Conservation (phyloP, 179 eudicot genomes). For the Beta lomatogona region DNA sequence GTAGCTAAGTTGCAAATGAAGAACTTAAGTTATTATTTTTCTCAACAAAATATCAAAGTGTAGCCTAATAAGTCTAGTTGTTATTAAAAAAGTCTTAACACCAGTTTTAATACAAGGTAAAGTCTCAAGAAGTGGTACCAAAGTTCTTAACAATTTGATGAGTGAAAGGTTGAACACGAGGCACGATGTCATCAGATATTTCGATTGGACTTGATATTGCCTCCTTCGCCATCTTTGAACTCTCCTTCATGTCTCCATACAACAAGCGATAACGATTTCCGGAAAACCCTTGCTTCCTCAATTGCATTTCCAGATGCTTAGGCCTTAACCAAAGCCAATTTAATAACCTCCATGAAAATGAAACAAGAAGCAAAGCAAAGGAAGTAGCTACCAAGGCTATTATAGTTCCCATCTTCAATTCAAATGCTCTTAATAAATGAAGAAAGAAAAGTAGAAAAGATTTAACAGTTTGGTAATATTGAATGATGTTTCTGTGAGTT, state of each 20-base stretch:
- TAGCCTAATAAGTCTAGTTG: no score
- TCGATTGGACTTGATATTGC: slow-evolving; percentile 30
- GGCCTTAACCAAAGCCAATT: slow-evolving; percentile 38
- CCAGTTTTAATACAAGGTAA: not conserved
- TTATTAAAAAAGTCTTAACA: no score
- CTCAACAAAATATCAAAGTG: no score
- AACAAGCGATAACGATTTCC: slow-evolving; percentile 33
- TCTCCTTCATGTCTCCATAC: slow-evolving; percentile 35
- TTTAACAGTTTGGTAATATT: not conserved
- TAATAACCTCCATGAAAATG: slow-evolving; percentile 23
- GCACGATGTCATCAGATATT: slow-evolving; percentile 18
- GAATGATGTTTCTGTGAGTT: not conserved
- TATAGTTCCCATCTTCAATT: slow-evolving; percentile 22
- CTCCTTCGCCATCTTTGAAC: slow-evolving; percentile 29
- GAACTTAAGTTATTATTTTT: no score
- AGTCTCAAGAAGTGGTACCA: slow-evolving; percentile 2
- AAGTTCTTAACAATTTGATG: slow-evolving; percentile 24
- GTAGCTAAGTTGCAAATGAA: no score
- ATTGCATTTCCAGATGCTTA: slow-evolving; percentile 29
- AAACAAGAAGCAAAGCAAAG: slow-evolving; percentile 12
- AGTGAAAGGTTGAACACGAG: slow-evolving; percentile 35
- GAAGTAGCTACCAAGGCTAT: slow-evolving; percentile 18
- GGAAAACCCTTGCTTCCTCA: slow-evolving; percentile 33
- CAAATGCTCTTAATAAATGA: not conserved
- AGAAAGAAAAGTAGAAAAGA: not conserved